Evolutionary conservation across 2,329 filamentous ascomycete species (phyloP).

Genomic region (Sporothrix protearum): DNA sequence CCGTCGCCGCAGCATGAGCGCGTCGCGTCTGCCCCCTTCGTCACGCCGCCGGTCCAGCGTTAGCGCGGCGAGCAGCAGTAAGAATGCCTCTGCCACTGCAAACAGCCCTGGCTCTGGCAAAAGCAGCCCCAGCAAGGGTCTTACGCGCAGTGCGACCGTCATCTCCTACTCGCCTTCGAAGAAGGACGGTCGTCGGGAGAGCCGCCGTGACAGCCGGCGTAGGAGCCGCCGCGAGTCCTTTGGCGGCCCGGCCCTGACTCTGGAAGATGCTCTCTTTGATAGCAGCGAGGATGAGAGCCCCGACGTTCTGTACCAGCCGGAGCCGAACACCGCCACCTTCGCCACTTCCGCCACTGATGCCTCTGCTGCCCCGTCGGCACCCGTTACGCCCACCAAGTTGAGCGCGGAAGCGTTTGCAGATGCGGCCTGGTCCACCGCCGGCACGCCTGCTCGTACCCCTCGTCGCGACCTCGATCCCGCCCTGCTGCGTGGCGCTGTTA

Average conservation of each 20-base stretch:
- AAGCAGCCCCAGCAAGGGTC: constrained; percentile 27
- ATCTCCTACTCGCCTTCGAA: constrained; percentile 55
- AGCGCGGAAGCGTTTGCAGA: constrained; percentile 32
- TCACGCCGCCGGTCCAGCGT: constrained; percentile 38
- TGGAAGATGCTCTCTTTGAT: constrained; percentile 26
- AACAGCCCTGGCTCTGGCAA: background rate
- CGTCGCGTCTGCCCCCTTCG: constrained; percentile 43
- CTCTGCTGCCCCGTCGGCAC: constrained; percentile 32
- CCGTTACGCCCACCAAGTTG: constrained; percentile 47
- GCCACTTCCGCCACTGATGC: too few species aligned
- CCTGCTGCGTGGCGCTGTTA: constrained; percentile 66
- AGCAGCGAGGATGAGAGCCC: constrained; percentile 13
- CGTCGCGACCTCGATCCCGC: constrained; percentile 50
- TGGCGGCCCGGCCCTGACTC: constrained; percentile 15
- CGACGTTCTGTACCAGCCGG: background rate
- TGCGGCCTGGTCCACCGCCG: constrained; percentile 49
- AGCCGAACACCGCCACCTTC: background rate
- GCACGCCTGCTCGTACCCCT: constrained; percentile 56
- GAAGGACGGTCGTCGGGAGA: constrained; percentile 30
- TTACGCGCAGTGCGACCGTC: constrained; percentile 49
- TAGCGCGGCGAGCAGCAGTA: background rate
- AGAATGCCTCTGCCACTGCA: background rate
- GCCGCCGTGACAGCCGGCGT: constrained; percentile 19
- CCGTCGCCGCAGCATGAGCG: constrained; percentile 52
- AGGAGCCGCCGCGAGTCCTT: constrained; percentile 31